A percentile compares a stretch with the other conserved stretches of the same genome.
These are phyloP conservation scores for Saccharomyces paradoxus DNA, from an alignment of 805 yeast species.

Conservation along the genomic window DNA sequence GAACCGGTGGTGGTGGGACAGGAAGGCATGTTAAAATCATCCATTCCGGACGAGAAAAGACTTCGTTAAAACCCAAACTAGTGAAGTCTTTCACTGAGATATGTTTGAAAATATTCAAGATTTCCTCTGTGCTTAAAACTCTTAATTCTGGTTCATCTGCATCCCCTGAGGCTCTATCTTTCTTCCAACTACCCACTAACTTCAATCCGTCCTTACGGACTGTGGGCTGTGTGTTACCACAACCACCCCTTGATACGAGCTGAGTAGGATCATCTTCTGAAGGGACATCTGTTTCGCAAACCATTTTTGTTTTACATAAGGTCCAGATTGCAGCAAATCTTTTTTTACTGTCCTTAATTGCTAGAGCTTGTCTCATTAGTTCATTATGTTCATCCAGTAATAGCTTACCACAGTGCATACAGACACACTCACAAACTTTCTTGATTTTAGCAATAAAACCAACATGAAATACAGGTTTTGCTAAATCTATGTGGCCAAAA, in stretches of 20 bases:
- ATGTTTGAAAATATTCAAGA: slow-evolving; percentile 84
- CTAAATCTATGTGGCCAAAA: slow-evolving; percentile 96
- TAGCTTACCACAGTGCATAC: slow-evolving; percentile 97
- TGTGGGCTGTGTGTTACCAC: slow-evolving; percentile 95
- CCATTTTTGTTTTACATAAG: slow-evolving; percentile 82
- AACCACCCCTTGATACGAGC: slow-evolving; percentile 77
- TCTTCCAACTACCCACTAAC: slow-evolving; percentile 97
- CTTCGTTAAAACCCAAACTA: slow-evolving; percentile 84
- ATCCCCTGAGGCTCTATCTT: slow-evolving; percentile 64
- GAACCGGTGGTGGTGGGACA: slow-evolving; percentile 98
- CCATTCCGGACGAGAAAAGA: slow-evolving; percentile 98
- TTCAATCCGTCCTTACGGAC: slow-evolving; percentile 93
- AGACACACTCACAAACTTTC: slow-evolving; percentile 90
- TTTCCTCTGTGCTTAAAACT: slow-evolving; percentile 78
- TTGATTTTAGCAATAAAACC: slow-evolving; percentile 91
- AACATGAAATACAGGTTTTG: slow-evolving; percentile 96
- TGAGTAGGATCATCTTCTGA: slow-evolving; percentile 54
- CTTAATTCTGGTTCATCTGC: slow-evolving; percentile 90
- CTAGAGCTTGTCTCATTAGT: slow-evolving; percentile 77
- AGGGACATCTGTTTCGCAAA: slow-evolving; percentile 82
- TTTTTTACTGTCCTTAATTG: slow-evolving; percentile 87
- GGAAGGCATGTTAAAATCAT: slow-evolving; percentile 94
- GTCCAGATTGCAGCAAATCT: slow-evolving; percentile 97
- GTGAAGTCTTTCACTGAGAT: slow-evolving; percentile 77
- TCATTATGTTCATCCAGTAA: slow-evolving; percentile 67